Evolutionary conservation across 805 yeast species (phyloP).

Genomic region (Brettanomyces nanus): DNA sequence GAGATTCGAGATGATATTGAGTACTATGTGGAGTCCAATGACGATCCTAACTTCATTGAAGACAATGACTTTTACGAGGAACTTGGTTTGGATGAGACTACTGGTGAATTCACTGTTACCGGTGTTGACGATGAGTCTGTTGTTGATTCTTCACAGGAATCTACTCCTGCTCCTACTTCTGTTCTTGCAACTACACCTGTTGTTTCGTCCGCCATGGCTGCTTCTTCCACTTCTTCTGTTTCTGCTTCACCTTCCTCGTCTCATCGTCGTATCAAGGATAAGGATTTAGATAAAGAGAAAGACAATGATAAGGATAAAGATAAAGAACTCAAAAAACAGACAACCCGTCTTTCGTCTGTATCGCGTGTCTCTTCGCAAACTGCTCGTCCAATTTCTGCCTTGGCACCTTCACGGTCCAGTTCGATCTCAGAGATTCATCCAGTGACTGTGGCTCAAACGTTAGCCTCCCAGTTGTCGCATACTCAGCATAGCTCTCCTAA

Average conservation of each 20-base stretch:
- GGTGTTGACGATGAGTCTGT: conserved; percentile 5
- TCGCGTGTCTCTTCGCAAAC: neutral
- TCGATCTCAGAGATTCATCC: neutral
- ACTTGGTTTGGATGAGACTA: conserved; percentile 48
- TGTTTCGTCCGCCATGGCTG: neutral
- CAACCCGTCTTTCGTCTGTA: neutral
- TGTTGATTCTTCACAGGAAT: conserved; percentile 4
- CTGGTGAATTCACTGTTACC: conserved; percentile 18
- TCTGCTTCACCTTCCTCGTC: neutral
- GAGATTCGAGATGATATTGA: conserved; percentile 81
- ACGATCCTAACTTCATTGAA: conserved; percentile 86
- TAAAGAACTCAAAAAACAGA: neutral
- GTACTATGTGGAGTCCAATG: conserved; percentile 89
- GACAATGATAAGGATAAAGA: conserved; percentile 5
- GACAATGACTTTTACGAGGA: conserved; percentile 91
- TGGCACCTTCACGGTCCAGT: neutral
- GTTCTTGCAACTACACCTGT: neutral
- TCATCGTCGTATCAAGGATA: conserved; percentile 2
- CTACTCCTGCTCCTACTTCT: conserved; percentile 1
- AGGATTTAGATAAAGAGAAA: conserved; percentile 1
- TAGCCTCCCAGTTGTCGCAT: conserved; percentile 11
- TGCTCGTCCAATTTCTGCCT: neutral
- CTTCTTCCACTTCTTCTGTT: conserved; percentile 1
- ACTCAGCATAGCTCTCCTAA: conserved; percentile 14
- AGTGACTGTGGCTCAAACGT: conserved; percentile 2